Evolutionary conservation across 2,329 filamentous ascomycete species (phyloP), one percentile per base, ranked within the genome.

Genomic region (Neonectria sp.): DNA sequence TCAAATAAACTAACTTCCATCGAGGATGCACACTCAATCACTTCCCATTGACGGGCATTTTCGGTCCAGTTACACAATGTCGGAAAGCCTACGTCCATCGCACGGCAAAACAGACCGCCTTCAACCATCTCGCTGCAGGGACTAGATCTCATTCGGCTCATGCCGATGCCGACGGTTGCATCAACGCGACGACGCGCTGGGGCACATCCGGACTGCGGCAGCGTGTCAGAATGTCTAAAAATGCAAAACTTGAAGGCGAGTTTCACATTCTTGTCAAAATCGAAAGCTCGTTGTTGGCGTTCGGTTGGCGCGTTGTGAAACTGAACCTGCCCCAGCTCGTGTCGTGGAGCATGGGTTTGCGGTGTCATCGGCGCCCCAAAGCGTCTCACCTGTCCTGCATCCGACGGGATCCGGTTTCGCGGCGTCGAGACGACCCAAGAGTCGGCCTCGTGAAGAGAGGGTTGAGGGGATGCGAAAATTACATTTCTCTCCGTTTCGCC

Each of bases 321-420:
- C 65, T n/a, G 51, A 43, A 21, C 24, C 37, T 56, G 60, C 60
- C n/a, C 45, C 63, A 66, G 58, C 17, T 31, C 13, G 21, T 25
- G 46, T 52, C 24, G 24, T 45, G 63, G 15, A 48, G 27, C 49
- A n/a, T 11, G 51, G 29, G 29, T 31, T 58, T 29, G 21, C 27
- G 35, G 52, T 71, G 65, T 74, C 65, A 75, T 75, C 65, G 62
- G n/a, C 61, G 53, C 40, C 43, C 45, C 43, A 31, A 29, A 55
- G 25, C 67, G 72, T 74, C 72, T 74, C 72, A 75, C 66, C 63
- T 75, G 45, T 66, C 65, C 65, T 61, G 64, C 62, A 61, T 68
- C 66, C 57, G 62, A 60, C 65, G 63, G n/a, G 31, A 69, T 56
- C 72, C 72, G 72, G 72, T 74, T 75, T 74, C 72, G 72, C 61